Evolutionary conservation across 495 filamentous ascomycete genomes (phyloP), one percentile per base, ranked within the genome.

Genomic region (Staphylotrichum longicolle): DNA sequence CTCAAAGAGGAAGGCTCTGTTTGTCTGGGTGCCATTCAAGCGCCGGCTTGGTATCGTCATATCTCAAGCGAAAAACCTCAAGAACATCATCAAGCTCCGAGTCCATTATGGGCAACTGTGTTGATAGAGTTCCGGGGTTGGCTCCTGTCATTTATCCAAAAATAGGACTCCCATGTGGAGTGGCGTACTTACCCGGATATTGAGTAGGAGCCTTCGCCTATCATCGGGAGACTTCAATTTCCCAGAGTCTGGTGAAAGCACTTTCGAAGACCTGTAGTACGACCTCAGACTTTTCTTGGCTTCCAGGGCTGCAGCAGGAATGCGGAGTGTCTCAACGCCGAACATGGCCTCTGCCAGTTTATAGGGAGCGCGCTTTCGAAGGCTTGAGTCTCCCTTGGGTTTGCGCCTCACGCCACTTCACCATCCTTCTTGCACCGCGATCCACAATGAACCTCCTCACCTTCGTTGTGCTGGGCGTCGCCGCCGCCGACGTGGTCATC

Each of bases 131-230:
- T 32, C 20, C 27, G 11, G 27, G 32, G 32, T 27, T 50, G 10
- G 30, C 11, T 50, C 32, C 4, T 14, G 32, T 30, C 32, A 35
- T 50, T 50, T 50, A 50, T 50, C 48, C 48, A n/a, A 50, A 35
- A 50, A 50, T 50, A 50, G 32, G 10, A 35, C 48, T 35, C 10
- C 27, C 7, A 48, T 11, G 30, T 3, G 11, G 48, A 10, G 9
- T 49, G 30, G 3, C 32, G 12, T 50, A 50, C 48, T 50, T 50
- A 50, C 9, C 48, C 48, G 48, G 32, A 50, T 50, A 50, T 33
- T 35, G 48, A 3, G 32, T 10, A 50, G 32, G 7, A 12, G 2
- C 32, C 4, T 11, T 50, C 48, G 34, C 48, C 48, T 50, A 35
- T 50, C 30, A 35, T 50, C 30, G n/a, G 48, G 30, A n/a, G 32